A percentile compares a stretch with the other conserved stretches of the same genome.
phyloP scores from a whole-genome alignment of 257 asterid species.

The Echites panduratus region DNA sequence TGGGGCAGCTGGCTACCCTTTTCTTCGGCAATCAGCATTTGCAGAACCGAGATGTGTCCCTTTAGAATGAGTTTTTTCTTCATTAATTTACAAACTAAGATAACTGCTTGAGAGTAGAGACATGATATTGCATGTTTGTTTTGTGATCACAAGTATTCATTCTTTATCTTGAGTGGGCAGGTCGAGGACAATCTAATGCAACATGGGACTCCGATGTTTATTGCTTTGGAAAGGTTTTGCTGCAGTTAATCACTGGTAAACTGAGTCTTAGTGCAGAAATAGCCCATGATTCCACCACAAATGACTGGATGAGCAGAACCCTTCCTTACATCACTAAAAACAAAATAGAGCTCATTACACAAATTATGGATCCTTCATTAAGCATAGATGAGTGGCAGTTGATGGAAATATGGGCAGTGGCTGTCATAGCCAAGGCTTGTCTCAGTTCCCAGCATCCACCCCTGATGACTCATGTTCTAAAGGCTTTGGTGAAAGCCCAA shows the following conservation, averaged over 20 bases:
- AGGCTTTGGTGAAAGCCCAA: slow-evolving; percentile 19
- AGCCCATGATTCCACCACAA: slow-evolving; percentile 5
- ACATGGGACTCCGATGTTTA: slow-evolving; percentile 21
- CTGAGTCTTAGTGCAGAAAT: slow-evolving; percentile 13
- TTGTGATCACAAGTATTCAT: too few relatives aligned
- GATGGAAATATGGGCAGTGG: slow-evolving; percentile 27
- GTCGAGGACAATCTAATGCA: neutral
- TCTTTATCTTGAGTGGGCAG: too few relatives aligned
- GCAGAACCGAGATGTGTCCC: too few relatives aligned
- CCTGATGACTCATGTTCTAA: slow-evolving; percentile 17
- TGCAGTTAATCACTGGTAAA: slow-evolving; percentile 25
- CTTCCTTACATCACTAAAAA: slow-evolving; percentile 17
- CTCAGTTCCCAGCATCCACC: slow-evolving; percentile 21
- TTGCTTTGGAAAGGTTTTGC: slow-evolving; percentile 24
- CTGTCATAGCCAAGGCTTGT: slow-evolving; percentile 21
- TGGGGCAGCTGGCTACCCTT: too few relatives aligned
- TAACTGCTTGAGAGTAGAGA: too few relatives aligned
- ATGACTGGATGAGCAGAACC: slow-evolving; percentile 14
- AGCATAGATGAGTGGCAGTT: slow-evolving; percentile 21
- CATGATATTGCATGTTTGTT: too few relatives aligned
- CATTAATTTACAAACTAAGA: too few relatives aligned
- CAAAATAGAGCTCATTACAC: slow-evolving; percentile 9
- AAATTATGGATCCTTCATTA: slow-evolving; percentile 19
- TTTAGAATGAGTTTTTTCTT: too few relatives aligned
- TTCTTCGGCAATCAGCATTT: too few relatives aligned